Evolutionary conservation across 2,329 filamentous ascomycete genomes (phyloP).

Genomic region (Xylariaceae sp.): DNA sequence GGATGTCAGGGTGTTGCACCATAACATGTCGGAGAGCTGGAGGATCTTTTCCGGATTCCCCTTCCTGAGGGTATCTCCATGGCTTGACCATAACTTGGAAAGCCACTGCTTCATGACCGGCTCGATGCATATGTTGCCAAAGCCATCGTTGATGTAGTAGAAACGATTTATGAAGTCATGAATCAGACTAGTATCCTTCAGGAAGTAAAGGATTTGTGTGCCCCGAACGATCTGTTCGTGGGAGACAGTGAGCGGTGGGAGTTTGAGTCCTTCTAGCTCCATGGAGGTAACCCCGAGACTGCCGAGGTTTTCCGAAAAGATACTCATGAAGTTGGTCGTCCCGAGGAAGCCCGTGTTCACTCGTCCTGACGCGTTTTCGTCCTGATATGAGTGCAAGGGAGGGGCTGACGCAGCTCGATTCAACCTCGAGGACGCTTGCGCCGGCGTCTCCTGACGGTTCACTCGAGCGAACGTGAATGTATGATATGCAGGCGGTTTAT

Average conservation of each 20-base stretch:
- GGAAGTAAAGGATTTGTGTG: slow-evolving; percentile 31
- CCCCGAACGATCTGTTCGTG: slow-evolving; percentile 31
- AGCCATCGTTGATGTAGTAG: slow-evolving; percentile 30
- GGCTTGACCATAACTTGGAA: slow-evolving; percentile 26
- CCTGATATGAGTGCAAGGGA: slow-evolving; percentile 23
- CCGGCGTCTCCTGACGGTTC: slow-evolving; percentile 7
- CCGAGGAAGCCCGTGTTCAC: slow-evolving; percentile 31
- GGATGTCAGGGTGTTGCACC: slow-evolving; percentile 33
- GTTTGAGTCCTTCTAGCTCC: slow-evolving; percentile 24
- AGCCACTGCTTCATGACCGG: slow-evolving; percentile 34
- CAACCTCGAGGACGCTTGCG: slow-evolving; percentile 18
- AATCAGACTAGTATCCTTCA: slow-evolving; percentile 30
- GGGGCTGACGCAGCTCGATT: slow-evolving; percentile 32
- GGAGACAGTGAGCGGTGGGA: slow-evolving; percentile 27
- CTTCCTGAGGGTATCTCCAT: slow-evolving; percentile 28
- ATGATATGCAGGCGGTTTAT: slow-evolving; percentile 2
- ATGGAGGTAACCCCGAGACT: slow-evolving; percentile 25
- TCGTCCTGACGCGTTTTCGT: slow-evolving; percentile 18
- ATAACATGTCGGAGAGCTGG: slow-evolving; percentile 31
- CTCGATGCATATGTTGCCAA: slow-evolving; percentile 25
- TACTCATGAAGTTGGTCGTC: slow-evolving; percentile 30
- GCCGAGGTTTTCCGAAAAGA: slow-evolving; percentile 32
- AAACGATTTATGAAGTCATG: slow-evolving; percentile 29
- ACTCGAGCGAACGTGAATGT: slow-evolving; percentile 1
- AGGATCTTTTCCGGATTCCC: slow-evolving; percentile 33